Percentiles rank a stretch among this genome's conserved stretches.
Conservation (phyloP, 1,139 yeast genomes). For the Casaregolazyma lundiana region DNA sequence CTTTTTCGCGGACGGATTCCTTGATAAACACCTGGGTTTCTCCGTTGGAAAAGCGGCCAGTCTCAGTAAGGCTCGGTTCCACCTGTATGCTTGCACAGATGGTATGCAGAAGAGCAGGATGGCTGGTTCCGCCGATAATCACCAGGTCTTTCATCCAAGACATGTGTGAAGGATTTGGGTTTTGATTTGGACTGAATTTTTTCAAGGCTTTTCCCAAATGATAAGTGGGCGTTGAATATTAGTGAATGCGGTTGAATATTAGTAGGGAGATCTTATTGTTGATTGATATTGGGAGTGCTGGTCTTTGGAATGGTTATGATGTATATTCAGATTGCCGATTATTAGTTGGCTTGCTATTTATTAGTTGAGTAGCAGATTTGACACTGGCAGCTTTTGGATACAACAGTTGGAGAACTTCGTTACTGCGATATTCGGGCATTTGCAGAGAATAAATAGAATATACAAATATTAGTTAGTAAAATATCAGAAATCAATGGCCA, state of each 20-base stretch:
- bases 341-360: no score
- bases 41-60: conserved; percentile 68
- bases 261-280: not conserved
- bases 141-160: conserved; percentile 62
- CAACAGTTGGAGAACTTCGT: no score
- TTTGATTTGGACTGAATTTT: not conserved
- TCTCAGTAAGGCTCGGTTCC: conserved; percentile 53
- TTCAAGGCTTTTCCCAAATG: not conserved
- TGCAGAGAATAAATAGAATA: no score
- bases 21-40: conserved; percentile 82
- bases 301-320: no score
- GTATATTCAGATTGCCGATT: no score
- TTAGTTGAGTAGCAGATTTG: no score
- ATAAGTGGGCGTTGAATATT: not conserved
- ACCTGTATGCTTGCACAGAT: conserved; percentile 63
- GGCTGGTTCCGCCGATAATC: conserved; percentile 74
- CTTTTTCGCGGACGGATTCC: conserved; percentile 89
- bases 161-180: not conserved
- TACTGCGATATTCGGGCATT: no score
- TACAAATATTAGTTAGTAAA: no score
- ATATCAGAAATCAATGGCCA: no score
- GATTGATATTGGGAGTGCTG: no score
- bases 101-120: conserved; percentile 56
- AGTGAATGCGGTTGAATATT: not conserved
- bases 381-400: no score